phyloP scores from a whole-genome alignment of 2,329 filamentous ascomycete genomes.

The Colletotrichum orbiculare region DNA sequence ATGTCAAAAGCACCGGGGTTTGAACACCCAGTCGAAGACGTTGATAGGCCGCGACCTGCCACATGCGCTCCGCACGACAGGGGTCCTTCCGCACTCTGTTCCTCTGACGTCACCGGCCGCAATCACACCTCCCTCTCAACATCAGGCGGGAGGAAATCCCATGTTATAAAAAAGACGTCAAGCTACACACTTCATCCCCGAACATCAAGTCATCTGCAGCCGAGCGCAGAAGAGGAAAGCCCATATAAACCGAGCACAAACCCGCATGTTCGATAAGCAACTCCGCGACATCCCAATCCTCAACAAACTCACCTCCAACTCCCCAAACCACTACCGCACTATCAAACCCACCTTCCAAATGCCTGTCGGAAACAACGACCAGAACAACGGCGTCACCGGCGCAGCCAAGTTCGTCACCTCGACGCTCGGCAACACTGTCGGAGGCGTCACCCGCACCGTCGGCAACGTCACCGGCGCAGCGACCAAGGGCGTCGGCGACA shows the following conservation, averaged over 20 bases:
- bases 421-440: constrained; percentile 53
- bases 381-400: constrained; percentile 44
- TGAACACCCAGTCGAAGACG: not conserved
- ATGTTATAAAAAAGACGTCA: constrained; percentile 10
- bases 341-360: constrained; percentile 38
- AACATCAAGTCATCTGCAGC: not conserved
- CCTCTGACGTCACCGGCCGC: constrained; percentile 21
- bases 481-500: constrained; percentile 67
- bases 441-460: constrained; percentile 53
- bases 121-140: not conserved
- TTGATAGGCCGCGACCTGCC: constrained; percentile 31
- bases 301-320: constrained; percentile 9
- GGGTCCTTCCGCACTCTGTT: not conserved
- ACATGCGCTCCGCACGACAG: constrained; percentile 15
- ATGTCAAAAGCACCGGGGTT: constrained; percentile 24
- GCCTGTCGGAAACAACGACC: constrained; percentile 40
- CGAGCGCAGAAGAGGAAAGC: not conserved
- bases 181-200: not conserved
- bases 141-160: not conserved
- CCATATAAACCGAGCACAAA: not conserved
- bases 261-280: constrained; percentile 13
- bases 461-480: constrained; percentile 61
- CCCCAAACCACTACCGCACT: constrained; percentile 36
- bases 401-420: constrained; percentile 53
- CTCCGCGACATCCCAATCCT: not conserved